phyloP scores from a whole-genome alignment of 495 filamentous ascomycete genomes.

The Xylaria acuta region DNA sequence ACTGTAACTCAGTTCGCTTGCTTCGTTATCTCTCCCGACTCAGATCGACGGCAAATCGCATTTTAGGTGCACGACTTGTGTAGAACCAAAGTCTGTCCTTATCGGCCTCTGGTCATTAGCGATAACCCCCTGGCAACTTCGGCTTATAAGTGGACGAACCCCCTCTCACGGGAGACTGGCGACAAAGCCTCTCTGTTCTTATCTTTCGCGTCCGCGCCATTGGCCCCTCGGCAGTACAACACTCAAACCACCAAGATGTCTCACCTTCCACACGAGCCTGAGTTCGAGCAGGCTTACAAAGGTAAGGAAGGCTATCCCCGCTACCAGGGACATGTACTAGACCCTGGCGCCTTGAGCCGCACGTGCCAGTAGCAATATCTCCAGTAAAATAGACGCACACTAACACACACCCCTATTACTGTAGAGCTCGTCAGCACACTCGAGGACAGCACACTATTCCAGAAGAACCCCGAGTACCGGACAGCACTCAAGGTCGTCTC shows the following conservation, averaged over 20 bases:
- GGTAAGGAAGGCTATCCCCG: slow-evolving; percentile 59
- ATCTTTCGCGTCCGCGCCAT: background rate
- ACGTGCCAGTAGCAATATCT: background rate
- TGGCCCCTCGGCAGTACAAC: background rate
- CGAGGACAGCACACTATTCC: slow-evolving; percentile 90
- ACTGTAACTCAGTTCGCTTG: background rate
- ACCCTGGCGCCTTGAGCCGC: background rate
- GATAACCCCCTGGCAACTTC: background rate
- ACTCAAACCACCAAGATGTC: slow-evolving; percentile 64
- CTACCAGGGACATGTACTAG: background rate
- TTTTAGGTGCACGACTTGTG: slow-evolving; percentile 6
- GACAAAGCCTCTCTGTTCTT: background rate
- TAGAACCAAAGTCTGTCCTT: slow-evolving; percentile 6
- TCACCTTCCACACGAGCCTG: slow-evolving; percentile 85
- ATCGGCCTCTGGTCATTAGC: slow-evolving; percentile 9
- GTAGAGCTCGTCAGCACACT: slow-evolving; percentile 94
- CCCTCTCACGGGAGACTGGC: background rate
- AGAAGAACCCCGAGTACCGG: slow-evolving; percentile 91
- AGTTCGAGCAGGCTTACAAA: slow-evolving; percentile 99
- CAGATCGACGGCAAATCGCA: background rate
- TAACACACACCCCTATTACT: slow-evolving; percentile 6
- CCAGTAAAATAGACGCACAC: background rate
- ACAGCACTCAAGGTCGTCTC: slow-evolving; percentile 87
- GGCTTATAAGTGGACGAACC: slow-evolving; percentile 10
- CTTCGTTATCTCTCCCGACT: background rate